Evolutionary conservation across 192 early-diverging fungal genomes (phyloP).

Genomic region (Coemansia javaensis): DNA sequence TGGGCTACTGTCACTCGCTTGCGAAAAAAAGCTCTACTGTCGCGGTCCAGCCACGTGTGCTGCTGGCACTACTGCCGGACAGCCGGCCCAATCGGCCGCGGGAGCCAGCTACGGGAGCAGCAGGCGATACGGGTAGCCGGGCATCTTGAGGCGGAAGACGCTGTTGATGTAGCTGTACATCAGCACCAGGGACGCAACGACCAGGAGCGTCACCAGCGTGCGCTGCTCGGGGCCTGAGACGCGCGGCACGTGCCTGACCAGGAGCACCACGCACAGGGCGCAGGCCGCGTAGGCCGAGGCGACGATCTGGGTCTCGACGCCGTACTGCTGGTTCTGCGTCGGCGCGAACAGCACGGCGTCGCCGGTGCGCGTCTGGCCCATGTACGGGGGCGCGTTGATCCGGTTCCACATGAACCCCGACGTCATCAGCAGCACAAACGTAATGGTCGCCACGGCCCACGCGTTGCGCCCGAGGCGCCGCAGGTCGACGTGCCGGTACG

Average conservation of each 20-base stretch:
- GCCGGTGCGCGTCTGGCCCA: slow-evolving; percentile 34
- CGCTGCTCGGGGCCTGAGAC: slow-evolving; percentile 34
- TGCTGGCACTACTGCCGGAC: no score
- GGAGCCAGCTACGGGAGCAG: slow-evolving; percentile 29
- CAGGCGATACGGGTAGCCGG: slow-evolving; percentile 42
- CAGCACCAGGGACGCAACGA: slow-evolving; percentile 27
- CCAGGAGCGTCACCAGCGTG: slow-evolving; percentile 36
- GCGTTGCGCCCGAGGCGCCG: slow-evolving; percentile 26
- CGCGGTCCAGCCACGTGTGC: no score
- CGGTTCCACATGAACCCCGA: slow-evolving; percentile 51
- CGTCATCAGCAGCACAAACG: slow-evolving; percentile 50
- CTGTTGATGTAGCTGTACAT: slow-evolving; percentile 48
- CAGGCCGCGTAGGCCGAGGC: slow-evolving; percentile 38
- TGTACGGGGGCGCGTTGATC: slow-evolving; percentile 42
- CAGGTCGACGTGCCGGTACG: slow-evolving; percentile 22
- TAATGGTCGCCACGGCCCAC: slow-evolving; percentile 25
- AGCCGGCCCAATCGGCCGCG: no score
- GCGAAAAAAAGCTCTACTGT: no score
- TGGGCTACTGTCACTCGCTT: no score
- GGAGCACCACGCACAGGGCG: slow-evolving; percentile 40
- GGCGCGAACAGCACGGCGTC: slow-evolving; percentile 40
- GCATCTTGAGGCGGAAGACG: slow-evolving; percentile 50
- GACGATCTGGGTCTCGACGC: slow-evolving; percentile 49
- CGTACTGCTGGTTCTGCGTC: slow-evolving; percentile 40
- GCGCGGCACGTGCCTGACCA: slow-evolving; percentile 41